A percentile compares a stretch with the other conserved stretches of the same genome.
These are phyloP conservation scores for Astraeus odoratus DNA, from an alignment of 768 basidiomycete genomes.

Conservation along the genomic window DNA sequence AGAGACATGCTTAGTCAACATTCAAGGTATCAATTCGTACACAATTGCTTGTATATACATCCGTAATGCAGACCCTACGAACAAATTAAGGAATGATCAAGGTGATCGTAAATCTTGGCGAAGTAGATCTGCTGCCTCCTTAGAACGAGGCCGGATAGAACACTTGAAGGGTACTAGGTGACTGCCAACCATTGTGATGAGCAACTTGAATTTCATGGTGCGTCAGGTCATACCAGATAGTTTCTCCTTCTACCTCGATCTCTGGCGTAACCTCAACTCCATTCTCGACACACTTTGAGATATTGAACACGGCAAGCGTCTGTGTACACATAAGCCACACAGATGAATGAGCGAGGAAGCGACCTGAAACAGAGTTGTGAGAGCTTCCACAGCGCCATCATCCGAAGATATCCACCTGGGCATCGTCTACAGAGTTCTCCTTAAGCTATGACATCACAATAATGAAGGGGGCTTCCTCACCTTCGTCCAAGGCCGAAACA, in stretches of 20 bases:
- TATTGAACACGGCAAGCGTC: conserved; percentile 6
- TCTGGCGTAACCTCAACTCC: conserved; percentile 2
- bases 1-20: too few relatives aligned
- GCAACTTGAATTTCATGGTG: background rate
- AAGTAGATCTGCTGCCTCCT: conserved; percentile 1
- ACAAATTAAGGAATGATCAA: too few relatives aligned
- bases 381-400: background rate
- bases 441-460: too few relatives aligned
- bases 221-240: background rate
- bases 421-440: background rate
- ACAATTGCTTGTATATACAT: too few relatives aligned
- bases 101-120: background rate
- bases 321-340: conserved; percentile 7
- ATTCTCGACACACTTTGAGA: conserved; percentile 5
- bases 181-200: background rate
- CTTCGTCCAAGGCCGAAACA: conserved; percentile 13
- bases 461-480: too few relatives aligned
- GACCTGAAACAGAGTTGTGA: background rate
- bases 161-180: conserved; percentile 9
- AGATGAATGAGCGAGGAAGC: conserved; percentile 1
- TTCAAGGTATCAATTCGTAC: too few relatives aligned
- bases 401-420: background rate
- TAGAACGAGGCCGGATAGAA: conserved; percentile 1
- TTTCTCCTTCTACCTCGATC: background rate
- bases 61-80: too few relatives aligned